Evolutionary conservation across 148 eudicot genomes (phyloP).

Genomic region (Vaccinium vitisidaea): DNA sequence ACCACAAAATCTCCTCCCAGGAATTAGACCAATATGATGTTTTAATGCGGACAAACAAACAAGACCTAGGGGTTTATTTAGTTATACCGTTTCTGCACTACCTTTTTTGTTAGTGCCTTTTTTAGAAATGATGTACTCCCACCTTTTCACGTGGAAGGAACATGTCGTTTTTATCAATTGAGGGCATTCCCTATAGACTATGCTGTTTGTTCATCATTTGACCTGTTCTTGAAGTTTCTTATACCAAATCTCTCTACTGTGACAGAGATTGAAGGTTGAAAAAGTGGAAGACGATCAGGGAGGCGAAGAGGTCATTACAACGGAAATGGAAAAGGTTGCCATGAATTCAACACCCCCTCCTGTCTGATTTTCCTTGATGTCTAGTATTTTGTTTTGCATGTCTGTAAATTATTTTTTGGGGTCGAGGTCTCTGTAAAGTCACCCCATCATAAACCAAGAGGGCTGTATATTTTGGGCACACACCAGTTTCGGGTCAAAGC

Average conservation of each 20-base stretch:
- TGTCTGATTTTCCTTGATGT: constrained; percentile 17
- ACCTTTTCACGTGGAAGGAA: neutral
- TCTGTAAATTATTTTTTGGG: neutral
- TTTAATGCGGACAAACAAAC: neutral
- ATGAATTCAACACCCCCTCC: constrained; percentile 3
- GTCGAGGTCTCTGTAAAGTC: neutral
- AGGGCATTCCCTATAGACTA: neutral
- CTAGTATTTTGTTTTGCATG: neutral
- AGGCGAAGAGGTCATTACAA: constrained; percentile 23
- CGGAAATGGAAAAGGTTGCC: constrained; percentile 25
- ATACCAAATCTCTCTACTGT: constrained; percentile 4
- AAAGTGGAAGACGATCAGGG: constrained; percentile 24
- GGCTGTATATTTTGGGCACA: neutral
- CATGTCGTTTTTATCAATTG: neutral
- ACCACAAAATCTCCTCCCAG: no score
- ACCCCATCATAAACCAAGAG: constrained; percentile 7
- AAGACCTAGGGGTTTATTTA: neutral
- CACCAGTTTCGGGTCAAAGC: neutral
- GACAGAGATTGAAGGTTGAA: constrained; percentile 48
- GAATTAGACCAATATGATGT: neutral
- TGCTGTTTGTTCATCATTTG: neutral
- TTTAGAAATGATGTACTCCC: neutral
- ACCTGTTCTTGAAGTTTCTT: neutral
- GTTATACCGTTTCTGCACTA: neutral
- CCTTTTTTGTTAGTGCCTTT: neutral